Percentiles rank a stretch among this genome's conserved stretches.
These are phyloP conservation scores for Colletotrichum eremochloae DNA, from an alignment of 2,329 filamentous ascomycete species.

Conservation along the genomic window DNA sequence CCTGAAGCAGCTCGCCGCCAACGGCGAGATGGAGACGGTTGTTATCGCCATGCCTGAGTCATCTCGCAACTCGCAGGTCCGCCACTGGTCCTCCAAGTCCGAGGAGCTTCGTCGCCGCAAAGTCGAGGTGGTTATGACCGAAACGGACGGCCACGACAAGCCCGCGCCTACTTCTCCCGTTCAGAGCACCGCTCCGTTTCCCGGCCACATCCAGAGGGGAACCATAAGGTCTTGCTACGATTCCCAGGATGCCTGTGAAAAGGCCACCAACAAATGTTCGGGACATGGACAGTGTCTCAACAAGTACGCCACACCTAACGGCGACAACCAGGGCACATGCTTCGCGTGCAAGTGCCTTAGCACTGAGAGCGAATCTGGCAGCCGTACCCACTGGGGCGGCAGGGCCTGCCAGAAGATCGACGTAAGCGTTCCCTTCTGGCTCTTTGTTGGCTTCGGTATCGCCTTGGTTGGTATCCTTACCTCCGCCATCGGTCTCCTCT, in stretches of 20 bases:
- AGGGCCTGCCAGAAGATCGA: slow-evolving; percentile 92
- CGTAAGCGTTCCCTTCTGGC: slow-evolving; percentile 88
- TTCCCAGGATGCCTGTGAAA: slow-evolving; percentile 75
- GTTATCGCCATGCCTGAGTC: slow-evolving; percentile 67
- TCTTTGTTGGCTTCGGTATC: slow-evolving; percentile 82
- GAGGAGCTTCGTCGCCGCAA: slow-evolving; percentile 63
- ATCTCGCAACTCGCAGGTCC: slow-evolving; percentile 53
- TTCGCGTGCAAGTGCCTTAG: slow-evolving; percentile 82
- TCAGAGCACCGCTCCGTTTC: slow-evolving; percentile 49
- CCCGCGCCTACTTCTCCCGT: slow-evolving; percentile 23
- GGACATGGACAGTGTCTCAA: slow-evolving; percentile 83
- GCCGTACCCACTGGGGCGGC: slow-evolving; percentile 84
- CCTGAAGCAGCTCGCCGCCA: slow-evolving; percentile 60
- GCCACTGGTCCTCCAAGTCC: slow-evolving; percentile 57
- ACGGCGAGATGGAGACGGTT: slow-evolving; percentile 68
- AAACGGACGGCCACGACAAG: slow-evolving; percentile 45
- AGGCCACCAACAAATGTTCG: slow-evolving; percentile 82
- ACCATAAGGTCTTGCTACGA: slow-evolving; percentile 81
- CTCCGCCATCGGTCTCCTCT: slow-evolving; percentile 83
- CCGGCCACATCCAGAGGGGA: slow-evolving; percentile 53
- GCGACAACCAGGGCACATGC: slow-evolving; percentile 67
- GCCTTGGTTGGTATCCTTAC: slow-evolving; percentile 76
- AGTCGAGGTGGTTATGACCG: slow-evolving; percentile 61
- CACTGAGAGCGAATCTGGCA: slow-evolving; percentile 67
- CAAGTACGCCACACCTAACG: slow-evolving; percentile 66